Percentiles rank a stretch among this genome's conserved stretches.
These are phyloP conservation scores for Flaveria robusta DNA, from an alignment of 129 eudicot species.

Conservation along the genomic window DNA sequence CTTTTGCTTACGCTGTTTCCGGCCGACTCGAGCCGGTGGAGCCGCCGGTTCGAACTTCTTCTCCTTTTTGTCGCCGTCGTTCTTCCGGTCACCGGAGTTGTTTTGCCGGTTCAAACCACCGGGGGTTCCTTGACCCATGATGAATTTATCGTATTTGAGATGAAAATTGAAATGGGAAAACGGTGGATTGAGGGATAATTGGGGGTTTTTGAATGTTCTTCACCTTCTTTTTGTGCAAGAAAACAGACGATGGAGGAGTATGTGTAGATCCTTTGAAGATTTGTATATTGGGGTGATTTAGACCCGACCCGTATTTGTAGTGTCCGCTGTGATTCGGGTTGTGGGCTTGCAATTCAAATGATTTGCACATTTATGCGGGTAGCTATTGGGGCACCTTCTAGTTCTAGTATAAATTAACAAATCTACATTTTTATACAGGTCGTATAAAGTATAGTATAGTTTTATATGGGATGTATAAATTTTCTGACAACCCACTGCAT, in stretches of 20 bases:
- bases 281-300: neutral
- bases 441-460: too few relatives aligned
- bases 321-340: neutral
- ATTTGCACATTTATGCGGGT: too few relatives aligned
- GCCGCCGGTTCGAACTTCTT: too few relatives aligned
- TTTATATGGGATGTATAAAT: too few relatives aligned
- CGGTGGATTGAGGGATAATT: neutral
- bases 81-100: slow-evolving; percentile 58
- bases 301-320: neutral
- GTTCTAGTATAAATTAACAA: too few relatives aligned
- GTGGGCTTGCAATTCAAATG: neutral
- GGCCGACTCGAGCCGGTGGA: slow-evolving; percentile 84
- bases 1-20: slow-evolving; percentile 85
- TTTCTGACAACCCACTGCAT: too few relatives aligned
- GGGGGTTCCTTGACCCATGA: slow-evolving; percentile 89
- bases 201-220: slow-evolving; percentile 23
- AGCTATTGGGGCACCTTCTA: too few relatives aligned
- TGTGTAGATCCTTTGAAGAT: neutral
- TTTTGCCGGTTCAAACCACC: slow-evolving; percentile 79
- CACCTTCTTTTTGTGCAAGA: slow-evolving; percentile 41
- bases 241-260: neutral
- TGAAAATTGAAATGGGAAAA: slow-evolving; percentile 12
- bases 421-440: too few relatives aligned
- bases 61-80: slow-evolving; percentile 83
- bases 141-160: neutral